phyloP scores from a whole-genome alignment of 1,284 basidiomycete genomes.

The Apiotrichum sp. region DNA sequence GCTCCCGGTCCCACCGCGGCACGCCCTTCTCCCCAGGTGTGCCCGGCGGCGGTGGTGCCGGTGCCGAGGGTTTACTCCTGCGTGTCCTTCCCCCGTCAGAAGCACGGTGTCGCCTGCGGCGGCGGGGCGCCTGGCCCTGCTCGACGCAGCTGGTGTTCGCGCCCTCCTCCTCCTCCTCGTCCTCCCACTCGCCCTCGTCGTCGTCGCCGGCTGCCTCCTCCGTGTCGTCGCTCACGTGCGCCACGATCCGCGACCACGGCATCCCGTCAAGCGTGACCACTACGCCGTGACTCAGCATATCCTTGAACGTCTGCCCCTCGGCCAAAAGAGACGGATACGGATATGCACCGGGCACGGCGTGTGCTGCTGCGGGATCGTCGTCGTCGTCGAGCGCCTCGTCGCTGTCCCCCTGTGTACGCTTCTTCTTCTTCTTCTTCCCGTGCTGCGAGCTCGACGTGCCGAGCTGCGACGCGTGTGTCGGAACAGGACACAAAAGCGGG shows the following conservation, averaged over 20 bases:
- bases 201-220: conserved; percentile 15
- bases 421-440: conserved; percentile 13
- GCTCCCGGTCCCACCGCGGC: conserved; percentile 29
- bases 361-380: conserved; percentile 6
- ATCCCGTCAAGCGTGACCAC: conserved; percentile 45
- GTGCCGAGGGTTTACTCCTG: too few species aligned
- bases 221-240: conserved; percentile 42
- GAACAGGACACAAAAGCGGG: too few species aligned
- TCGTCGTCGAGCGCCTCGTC: conserved; percentile 38
- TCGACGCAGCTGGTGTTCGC: conserved; percentile 10
- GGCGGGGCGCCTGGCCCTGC: background rate
- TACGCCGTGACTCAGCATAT: conserved; percentile 44
- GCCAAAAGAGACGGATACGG: conserved; percentile 4
- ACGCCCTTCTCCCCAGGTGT: background rate
- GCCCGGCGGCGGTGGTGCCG: too few species aligned
- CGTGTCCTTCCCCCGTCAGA: too few species aligned
- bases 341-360: conserved; percentile 10
- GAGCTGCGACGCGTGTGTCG: too few species aligned
- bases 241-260: conserved; percentile 45
- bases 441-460: background rate
- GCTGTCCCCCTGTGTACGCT: conserved; percentile 19
- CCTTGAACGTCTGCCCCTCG: conserved; percentile 39
- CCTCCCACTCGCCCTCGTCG: conserved; percentile 20
- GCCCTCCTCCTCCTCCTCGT: conserved; percentile 12
- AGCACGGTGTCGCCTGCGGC: background rate